phyloP scores from a whole-genome alignment of 306 rosid species.

The Cyclanthera cordifolia region DNA sequence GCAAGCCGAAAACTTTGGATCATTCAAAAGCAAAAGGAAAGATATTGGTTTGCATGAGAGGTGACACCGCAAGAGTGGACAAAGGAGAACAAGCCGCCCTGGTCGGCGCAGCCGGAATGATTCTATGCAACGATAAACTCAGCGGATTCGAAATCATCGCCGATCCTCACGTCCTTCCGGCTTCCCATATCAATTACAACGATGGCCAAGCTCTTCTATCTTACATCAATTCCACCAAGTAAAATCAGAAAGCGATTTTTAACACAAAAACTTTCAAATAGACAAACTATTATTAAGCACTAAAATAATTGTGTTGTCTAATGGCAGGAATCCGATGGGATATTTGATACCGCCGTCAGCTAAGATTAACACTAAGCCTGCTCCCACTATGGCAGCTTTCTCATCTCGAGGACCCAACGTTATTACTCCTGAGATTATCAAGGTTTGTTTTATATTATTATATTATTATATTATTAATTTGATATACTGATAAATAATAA shows the following conservation, averaged over 20 bases:
- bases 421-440: slow-evolving; percentile 44
- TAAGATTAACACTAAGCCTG: slow-evolving; percentile 28
- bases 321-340: slow-evolving; percentile 44
- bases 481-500: no score
- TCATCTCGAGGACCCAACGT: slow-evolving; percentile 59
- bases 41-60: slow-evolving; percentile 54
- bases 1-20: slow-evolving; percentile 34
- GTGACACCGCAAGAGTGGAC: slow-evolving; percentile 25
- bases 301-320: background rate
- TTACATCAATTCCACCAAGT: slow-evolving; percentile 48
- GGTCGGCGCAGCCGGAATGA: slow-evolving; percentile 70
- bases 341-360: slow-evolving; percentile 33
- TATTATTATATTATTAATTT: no score
- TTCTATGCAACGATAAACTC: slow-evolving; percentile 38
- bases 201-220: slow-evolving; percentile 32
- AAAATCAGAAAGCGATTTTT: no score
- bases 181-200: slow-evolving; percentile 35
- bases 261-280: no score
- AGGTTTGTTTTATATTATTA: slow-evolving; percentile 32
- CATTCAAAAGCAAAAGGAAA: slow-evolving; percentile 40
- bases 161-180: slow-evolving; percentile 47
- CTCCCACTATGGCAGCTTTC: slow-evolving; percentile 61
- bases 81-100: slow-evolving; percentile 37
- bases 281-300: no score
- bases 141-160: slow-evolving; percentile 26